Conservation (phyloP, 345 rosid species). For the Raphanus sativus region DNA sequence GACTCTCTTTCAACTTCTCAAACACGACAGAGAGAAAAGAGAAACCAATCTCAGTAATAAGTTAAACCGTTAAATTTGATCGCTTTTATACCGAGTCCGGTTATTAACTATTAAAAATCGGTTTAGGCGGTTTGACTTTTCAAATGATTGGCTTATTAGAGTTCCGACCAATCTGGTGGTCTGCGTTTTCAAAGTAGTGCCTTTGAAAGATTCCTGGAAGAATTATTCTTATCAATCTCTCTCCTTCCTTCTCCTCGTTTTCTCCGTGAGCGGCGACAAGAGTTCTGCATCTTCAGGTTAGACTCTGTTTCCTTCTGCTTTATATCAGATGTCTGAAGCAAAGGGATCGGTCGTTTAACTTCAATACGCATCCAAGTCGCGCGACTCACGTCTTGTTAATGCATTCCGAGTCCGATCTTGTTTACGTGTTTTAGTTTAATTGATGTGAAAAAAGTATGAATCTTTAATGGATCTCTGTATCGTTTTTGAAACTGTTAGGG, state of each 20-base stretch:
- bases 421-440: not conserved
- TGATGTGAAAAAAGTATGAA: not conserved
- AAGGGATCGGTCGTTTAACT: slow-evolving; percentile 1
- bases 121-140: not conserved
- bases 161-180: slow-evolving; percentile 19
- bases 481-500: not conserved
- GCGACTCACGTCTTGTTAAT: not conserved
- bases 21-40: slow-evolving; percentile 13
- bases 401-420: slow-evolving; percentile 9
- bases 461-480: slow-evolving; percentile 3
- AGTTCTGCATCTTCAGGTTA: slow-evolving; percentile 24
- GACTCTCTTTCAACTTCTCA: slow-evolving; percentile 17
- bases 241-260: slow-evolving; percentile 22
- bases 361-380: not conserved
- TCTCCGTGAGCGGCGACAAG: slow-evolving; percentile 31
- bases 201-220: not conserved
- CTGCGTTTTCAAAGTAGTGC: not conserved
- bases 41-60: not conserved
- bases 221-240: not conserved
- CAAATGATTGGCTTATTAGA: not conserved
- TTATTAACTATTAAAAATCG: not conserved
- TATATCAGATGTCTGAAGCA: not conserved
- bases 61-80: not conserved
- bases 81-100: not conserved
- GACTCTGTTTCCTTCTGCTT: not conserved